A percentile compares a stretch with the other conserved stretches of the same genome.
phyloP scores from a whole-genome alignment of 805 yeast species.

The Candida montana region DNA sequence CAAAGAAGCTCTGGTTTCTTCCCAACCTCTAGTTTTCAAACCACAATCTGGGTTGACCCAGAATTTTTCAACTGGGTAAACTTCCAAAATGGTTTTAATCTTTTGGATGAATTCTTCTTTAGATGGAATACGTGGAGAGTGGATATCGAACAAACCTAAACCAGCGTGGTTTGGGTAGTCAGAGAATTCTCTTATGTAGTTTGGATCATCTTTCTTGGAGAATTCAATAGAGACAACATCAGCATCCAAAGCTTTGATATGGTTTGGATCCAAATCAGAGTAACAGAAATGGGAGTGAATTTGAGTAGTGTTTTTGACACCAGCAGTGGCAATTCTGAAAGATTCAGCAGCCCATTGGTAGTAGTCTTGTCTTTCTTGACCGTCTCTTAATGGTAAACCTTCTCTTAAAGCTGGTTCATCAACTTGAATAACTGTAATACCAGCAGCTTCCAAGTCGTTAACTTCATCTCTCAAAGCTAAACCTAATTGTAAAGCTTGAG shows the following conservation, averaged over 20 bases:
- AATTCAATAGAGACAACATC: constrained; percentile 99
- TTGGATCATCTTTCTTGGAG: constrained; percentile 99
- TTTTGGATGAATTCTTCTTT: constrained; percentile 93
- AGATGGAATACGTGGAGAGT: constrained; percentile 99
- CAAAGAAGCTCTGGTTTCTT: constrained; percentile 90
- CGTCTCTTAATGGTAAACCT: constrained; percentile 98
- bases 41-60: constrained; percentile 99
- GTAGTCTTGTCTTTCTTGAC: constrained; percentile 94
- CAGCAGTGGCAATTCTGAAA: constrained; percentile 98
- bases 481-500: constrained; percentile 95
- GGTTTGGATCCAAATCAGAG: constrained; percentile 99
- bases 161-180: constrained; percentile 99
- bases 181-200: constrained; percentile 95
- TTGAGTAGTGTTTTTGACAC: constrained; percentile 92
- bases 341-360: constrained; percentile 99
- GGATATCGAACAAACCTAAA: constrained; percentile 97
- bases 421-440: constrained; percentile 96
- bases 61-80: constrained; percentile 95
- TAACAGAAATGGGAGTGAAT: constrained; percentile 99
- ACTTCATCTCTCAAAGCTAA: constrained; percentile 98
- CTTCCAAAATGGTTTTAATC: constrained; percentile 90
- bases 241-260: constrained; percentile 98
- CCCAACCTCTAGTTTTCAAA: constrained; percentile 99
- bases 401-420: constrained; percentile 99
- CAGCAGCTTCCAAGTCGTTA: constrained; percentile 95